Conservation (phyloP, 1,284 basidiomycete genomes). For the Microbotryum saponariae region DNA sequence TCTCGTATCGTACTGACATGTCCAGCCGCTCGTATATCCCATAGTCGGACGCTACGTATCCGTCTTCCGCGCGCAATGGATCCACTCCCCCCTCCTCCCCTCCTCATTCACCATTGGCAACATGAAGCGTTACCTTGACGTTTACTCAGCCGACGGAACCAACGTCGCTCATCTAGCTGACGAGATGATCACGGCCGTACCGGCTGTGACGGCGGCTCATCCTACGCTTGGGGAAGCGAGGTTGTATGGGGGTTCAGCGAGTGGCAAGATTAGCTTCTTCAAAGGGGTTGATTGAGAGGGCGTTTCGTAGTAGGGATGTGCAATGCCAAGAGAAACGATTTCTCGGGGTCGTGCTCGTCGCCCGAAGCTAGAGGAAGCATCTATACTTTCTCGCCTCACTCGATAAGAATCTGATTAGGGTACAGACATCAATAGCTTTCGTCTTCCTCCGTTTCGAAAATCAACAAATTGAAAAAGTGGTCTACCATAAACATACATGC, state of each 20-base stretch:
- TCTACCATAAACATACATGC: too few species aligned
- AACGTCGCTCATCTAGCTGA: conserved; percentile 29
- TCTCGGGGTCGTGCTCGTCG: too few species aligned
- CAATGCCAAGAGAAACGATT: too few species aligned
- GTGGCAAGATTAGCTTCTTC: conserved; percentile 20
- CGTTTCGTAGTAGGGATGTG: background rate
- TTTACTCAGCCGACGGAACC: conserved; percentile 33
- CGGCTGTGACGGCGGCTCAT: conserved; percentile 45
- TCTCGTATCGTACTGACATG: background rate
- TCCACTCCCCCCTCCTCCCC: conserved; percentile 36
- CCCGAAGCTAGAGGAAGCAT: too few species aligned
- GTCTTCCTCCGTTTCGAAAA: too few species aligned
- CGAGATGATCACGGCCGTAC: conserved; percentile 42
- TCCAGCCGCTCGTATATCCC: background rate
- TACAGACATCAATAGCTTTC: too few species aligned
- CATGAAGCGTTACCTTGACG: conserved; percentile 45
- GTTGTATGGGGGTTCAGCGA: conserved; percentile 18
- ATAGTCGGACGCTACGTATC: conserved; percentile 44
- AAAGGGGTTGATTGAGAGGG: too few species aligned
- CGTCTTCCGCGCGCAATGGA: conserved; percentile 47
- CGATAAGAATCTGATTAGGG: too few species aligned
- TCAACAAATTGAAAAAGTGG: too few species aligned
- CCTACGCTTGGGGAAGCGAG: conserved; percentile 34
- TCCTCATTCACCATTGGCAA: conserved; percentile 46
- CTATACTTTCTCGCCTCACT: too few species aligned